Evolutionary conservation across 148 eudicot species (phyloP).

Genomic region (Vaccinium darrowii): DNA sequence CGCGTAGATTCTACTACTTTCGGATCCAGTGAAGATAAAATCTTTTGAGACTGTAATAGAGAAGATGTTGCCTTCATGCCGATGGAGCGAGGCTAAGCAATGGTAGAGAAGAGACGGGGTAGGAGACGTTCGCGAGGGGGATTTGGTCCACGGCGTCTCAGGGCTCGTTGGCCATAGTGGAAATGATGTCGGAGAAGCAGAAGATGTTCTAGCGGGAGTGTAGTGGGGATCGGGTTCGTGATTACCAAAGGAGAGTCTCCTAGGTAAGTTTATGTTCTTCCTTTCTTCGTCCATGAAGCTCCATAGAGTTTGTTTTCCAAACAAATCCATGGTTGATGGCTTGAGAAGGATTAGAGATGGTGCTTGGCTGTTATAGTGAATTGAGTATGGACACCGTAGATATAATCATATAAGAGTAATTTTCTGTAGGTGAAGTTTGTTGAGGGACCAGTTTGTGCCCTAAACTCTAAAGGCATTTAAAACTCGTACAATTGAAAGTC

Average conservation of each 20-base stretch:
- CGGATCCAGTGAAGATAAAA: slow-evolving; percentile 51
- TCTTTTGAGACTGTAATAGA: slow-evolving; percentile 39
- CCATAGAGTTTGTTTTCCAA: slow-evolving; percentile 18
- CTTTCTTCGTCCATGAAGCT: slow-evolving; percentile 34
- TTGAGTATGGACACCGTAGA: slow-evolving; percentile 3
- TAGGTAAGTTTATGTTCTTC: slow-evolving; percentile 25
- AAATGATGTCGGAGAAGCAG: slow-evolving; percentile 33
- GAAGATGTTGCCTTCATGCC: slow-evolving; percentile 48
- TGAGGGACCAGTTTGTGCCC: slow-evolving; percentile 14
- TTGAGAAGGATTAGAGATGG: slow-evolving; percentile 7
- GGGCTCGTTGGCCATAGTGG: slow-evolving; percentile 29
- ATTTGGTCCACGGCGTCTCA: slow-evolving; percentile 34
- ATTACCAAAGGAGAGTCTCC: slow-evolving; percentile 35
- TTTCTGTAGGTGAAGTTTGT: slow-evolving; percentile 3
- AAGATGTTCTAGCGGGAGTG: slow-evolving; percentile 30
- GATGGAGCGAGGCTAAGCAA: slow-evolving; percentile 58
- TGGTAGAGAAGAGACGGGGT: slow-evolving; percentile 43
- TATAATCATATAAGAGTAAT: background rate
- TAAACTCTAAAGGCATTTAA: background rate
- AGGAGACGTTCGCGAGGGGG: slow-evolving; percentile 24
- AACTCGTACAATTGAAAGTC: background rate
- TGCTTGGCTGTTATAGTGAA: slow-evolving; percentile 8
- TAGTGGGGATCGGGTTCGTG: slow-evolving; percentile 26
- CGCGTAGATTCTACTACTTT: slow-evolving; percentile 45
- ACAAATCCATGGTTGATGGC: slow-evolving; percentile 23